A percentile compares a stretch with the other conserved stretches of the same genome.
These are phyloP conservation scores for Mimosa bimucronata DNA, from an alignment of 306 rosid genomes.

Conservation along the genomic window DNA sequence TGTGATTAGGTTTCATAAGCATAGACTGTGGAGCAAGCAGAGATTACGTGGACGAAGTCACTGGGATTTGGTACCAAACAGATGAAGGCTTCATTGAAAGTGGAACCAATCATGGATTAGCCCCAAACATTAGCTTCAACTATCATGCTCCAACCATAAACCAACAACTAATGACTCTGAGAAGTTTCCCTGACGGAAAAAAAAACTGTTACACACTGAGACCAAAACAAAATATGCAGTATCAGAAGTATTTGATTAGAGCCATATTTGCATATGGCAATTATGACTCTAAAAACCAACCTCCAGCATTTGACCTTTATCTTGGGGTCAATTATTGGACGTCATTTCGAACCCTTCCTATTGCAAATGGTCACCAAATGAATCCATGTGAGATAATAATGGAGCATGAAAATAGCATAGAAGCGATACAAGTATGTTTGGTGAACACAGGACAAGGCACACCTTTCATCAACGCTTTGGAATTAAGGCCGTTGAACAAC, in stretches of 20 bases:
- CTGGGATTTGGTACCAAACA: neutral
- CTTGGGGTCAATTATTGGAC: neutral
- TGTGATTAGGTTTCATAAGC: neutral
- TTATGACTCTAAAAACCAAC: constrained; percentile 35
- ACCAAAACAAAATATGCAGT: constrained; percentile 4
- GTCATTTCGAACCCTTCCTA: neutral
- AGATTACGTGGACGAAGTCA: neutral
- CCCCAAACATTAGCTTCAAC: neutral
- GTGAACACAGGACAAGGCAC: neutral
- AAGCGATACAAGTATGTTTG: neutral
- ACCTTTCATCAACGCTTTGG: neutral
- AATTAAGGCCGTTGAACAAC: neutral
- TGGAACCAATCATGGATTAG: neutral
- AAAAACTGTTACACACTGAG: constrained; percentile 52
- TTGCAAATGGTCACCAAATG: too few relatives aligned
- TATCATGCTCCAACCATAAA: too few relatives aligned
- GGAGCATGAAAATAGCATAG: neutral
- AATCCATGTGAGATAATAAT: neutral
- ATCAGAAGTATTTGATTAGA: constrained; percentile 40
- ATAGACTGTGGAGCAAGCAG: neutral
- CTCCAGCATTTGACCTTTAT: constrained; percentile 5
- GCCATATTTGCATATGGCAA: constrained; percentile 44
- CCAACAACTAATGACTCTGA: constrained; percentile 16
- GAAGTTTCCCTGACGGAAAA: constrained; percentile 49
- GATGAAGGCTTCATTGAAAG: neutral